These are phyloP conservation scores for Amanita exitialis DNA, from an alignment of 768 basidiomycete genomes.

Conservation along the genomic window DNA sequence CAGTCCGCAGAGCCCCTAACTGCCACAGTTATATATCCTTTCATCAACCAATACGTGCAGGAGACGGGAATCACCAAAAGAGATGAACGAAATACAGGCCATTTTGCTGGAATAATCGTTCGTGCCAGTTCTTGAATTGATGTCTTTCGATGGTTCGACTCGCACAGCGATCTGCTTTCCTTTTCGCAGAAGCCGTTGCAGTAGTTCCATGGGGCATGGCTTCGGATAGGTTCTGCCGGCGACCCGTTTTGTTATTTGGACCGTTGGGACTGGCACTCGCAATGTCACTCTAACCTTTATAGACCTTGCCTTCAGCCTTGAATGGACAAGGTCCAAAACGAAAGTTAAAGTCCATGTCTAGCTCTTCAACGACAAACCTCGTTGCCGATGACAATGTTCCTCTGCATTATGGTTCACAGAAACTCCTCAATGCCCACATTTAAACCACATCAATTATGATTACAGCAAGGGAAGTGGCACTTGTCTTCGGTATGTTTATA, in stretches of 20 bases:
- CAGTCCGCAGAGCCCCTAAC: constrained; percentile 27
- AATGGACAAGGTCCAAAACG: background rate
- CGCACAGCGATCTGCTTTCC: constrained; percentile 32
- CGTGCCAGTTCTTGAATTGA: constrained; percentile 4
- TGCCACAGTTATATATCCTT: constrained; percentile 28
- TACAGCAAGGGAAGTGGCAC: too few species aligned
- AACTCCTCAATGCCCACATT: background rate
- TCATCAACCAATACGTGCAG: constrained; percentile 26
- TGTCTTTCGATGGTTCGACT: background rate
- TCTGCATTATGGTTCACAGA: background rate
- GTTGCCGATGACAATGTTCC: background rate
- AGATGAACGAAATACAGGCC: constrained; percentile 27
- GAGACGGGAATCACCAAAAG: constrained; percentile 25
- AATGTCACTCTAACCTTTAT: constrained; percentile 12
- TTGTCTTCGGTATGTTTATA: too few species aligned
- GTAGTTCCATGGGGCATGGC: constrained; percentile 35
- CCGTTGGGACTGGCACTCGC: constrained; percentile 28
- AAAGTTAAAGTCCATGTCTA: background rate
- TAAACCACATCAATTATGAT: too few species aligned
- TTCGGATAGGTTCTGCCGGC: constrained; percentile 32
- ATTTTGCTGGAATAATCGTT: constrained; percentile 32
- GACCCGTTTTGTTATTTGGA: constrained; percentile 32
- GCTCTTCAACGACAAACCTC: background rate
- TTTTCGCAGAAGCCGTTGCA: constrained; percentile 30
- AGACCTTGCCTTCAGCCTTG: background rate